Base-by-base conservation (phyloP, 768 basidiomycete genomes). In the Xerocomellus intermedius region DNA sequence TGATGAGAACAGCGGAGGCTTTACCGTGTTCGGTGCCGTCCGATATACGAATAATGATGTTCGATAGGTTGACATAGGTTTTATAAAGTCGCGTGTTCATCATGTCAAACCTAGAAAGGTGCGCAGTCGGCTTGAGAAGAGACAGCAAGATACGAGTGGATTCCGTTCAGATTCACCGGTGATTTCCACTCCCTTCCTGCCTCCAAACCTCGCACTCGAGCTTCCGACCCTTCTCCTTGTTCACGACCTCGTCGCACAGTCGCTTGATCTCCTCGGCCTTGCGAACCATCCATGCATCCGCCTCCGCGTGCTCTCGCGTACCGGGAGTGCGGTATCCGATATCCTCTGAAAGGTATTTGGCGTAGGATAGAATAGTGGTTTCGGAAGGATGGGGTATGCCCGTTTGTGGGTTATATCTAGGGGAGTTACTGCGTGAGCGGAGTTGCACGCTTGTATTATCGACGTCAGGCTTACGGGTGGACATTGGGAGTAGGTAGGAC, bases 261-360 rank as follows among this genome's bases (percentile, higher is more conserved):
- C 71, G 69, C 63, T 84, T 76, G 36, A 95, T 69, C 42, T 76
- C 75, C 50, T 84, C 73, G 3, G 87, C 87, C 63, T 87, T 82
- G 43, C 81, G 73, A 21, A 86, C 65, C 80, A 95, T 85, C 85
- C 93, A 98, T 24, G 77, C 73, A 62, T 97, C 94, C 4, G 89
- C 93, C 26, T 83, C 68, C 0, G 90, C 88, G 73, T 96, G 93
- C 68, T 98, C 94, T 32, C 79, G 78, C 0, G 94, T 94, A 1
- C 96, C 96, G 10, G 96, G 91, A 0, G 91, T 97, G 45, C 96
- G 79, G 72, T 85, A 98, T 2, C 94, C 95, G 43, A 94, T 92
- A 6, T 82, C 85, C 66, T 94, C 93, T 1, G 93, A 91, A 8
- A 93, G 80, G 55, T 85, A 70, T 59, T 80, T 82, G 4, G 85